These are phyloP conservation scores for Penicillium subrubescens DNA, from an alignment of 495 filamentous ascomycete genomes.

Conservation along the genomic window DNA sequence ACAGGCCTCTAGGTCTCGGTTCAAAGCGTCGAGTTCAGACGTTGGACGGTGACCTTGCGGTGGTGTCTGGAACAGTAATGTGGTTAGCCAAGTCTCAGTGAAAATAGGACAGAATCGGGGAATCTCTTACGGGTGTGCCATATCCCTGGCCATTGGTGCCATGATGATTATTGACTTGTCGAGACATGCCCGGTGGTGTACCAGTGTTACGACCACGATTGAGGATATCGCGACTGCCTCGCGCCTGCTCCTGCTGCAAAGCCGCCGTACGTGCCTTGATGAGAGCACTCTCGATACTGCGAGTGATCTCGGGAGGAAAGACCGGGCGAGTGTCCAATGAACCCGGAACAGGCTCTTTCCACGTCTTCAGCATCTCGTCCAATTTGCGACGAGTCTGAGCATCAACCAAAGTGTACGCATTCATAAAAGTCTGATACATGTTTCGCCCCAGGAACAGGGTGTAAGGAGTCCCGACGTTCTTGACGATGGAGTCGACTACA, in stretches of 20 bases:
- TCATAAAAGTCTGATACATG: slow-evolving; percentile 93
- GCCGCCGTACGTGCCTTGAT: slow-evolving; percentile 82
- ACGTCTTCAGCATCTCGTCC: slow-evolving; percentile 96
- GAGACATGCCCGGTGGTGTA: slow-evolving; percentile 50
- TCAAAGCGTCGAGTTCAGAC: slow-evolving; percentile 66
- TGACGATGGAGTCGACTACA: slow-evolving; percentile 96
- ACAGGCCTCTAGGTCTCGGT: slow-evolving; percentile 76
- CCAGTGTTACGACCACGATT: slow-evolving; percentile 56
- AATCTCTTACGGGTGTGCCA: slow-evolving; percentile 34
- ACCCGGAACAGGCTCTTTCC: slow-evolving; percentile 94
- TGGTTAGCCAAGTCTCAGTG: not conserved
- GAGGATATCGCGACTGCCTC: slow-evolving; percentile 64
- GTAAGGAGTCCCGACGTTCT: slow-evolving; percentile 98
- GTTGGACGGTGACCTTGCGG: slow-evolving; percentile 33
- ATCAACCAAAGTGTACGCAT: slow-evolving; percentile 88
- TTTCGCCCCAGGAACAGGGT: slow-evolving; percentile 90
- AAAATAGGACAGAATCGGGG: not conserved
- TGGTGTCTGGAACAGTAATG: slow-evolving; percentile 34
- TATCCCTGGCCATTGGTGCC: slow-evolving; percentile 40
- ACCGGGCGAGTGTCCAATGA: slow-evolving; percentile 86
- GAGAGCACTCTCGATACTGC: slow-evolving; percentile 89
- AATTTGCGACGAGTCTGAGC: slow-evolving; percentile 78
- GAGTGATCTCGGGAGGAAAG: slow-evolving; percentile 80
- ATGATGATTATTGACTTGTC: slow-evolving; percentile 34
- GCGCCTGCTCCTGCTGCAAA: slow-evolving; percentile 68